These are phyloP conservation scores for Colletotrichum chlorophyti DNA, from an alignment of 2,329 filamentous ascomycete species.

Conservation along the genomic window DNA sequence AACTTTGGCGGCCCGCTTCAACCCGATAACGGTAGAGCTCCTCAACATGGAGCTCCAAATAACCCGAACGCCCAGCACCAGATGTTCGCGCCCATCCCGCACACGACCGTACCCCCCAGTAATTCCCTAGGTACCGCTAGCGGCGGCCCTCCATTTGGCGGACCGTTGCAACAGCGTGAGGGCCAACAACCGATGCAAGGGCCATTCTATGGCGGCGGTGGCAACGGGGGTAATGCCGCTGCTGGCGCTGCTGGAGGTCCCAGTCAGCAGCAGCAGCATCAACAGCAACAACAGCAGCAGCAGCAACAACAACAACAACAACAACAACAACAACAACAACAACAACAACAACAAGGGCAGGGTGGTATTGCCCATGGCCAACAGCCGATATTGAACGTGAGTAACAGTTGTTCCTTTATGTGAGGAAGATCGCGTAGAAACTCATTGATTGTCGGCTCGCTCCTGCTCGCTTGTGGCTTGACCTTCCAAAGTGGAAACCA, in stretches of 20 bases:
- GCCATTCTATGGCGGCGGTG: slow-evolving; percentile 45
- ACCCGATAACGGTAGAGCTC: slow-evolving; percentile 56
- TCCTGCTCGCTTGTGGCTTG: slow-evolving; percentile 17
- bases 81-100: slow-evolving; percentile 62
- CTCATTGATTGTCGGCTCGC: too few relatives aligned
- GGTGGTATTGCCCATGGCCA: slow-evolving; percentile 26
- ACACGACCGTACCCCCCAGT: slow-evolving; percentile 57
- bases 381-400: slow-evolving; percentile 81
- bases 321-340: too few relatives aligned
- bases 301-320: too few relatives aligned
- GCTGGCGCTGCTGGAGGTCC: slow-evolving; percentile 58
- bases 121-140: slow-evolving; percentile 64
- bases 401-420: slow-evolving; percentile 35
- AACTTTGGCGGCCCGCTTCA: slow-evolving; percentile 63
- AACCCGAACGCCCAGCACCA: slow-evolving; percentile 56
- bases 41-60: slow-evolving; percentile 58
- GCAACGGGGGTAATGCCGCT: slow-evolving; percentile 41
- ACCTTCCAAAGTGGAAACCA: slow-evolving; percentile 27
- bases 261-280: slow-evolving; percentile 73
- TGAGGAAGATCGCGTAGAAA: neutral
- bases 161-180: slow-evolving; percentile 68
- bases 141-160: slow-evolving; percentile 71
- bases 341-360: slow-evolving; percentile 63
- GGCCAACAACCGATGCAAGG: slow-evolving; percentile 61
- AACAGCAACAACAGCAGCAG: too few relatives aligned